Base-by-base conservation (phyloP, 345 rosid species). In the Rubroshorea leprosula region DNA sequence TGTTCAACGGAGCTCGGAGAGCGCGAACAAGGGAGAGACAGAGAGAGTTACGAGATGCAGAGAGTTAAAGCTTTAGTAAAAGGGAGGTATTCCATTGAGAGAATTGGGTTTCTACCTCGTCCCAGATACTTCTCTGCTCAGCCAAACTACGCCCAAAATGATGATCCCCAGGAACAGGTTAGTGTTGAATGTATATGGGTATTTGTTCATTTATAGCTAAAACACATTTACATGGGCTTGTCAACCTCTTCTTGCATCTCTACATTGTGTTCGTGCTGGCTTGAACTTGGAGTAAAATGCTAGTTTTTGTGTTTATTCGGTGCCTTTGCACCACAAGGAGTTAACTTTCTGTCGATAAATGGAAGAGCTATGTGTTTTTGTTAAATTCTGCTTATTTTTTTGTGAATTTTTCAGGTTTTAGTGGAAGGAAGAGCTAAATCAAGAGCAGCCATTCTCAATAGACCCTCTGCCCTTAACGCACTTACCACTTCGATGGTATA, bases 351-450 rank as follows among this genome's bases (percentile, higher is more conserved):
- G 35, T 13, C 12, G 27, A 49, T 22, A 48, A 17, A 15, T 25
- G 43, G 47, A 51, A 52, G 63, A 71, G 24, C 25, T 35, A 38
- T 20, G 16, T 43, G 60, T 41, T 19, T 17, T 57, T 57, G 61
- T 20, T 57, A 16, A 57, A 21, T 19, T 18, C 11, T 54, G 66
- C 64, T 18, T 26, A 23, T 6, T 53, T 18, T 26, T 38, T 6
- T 53, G 23, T n/a, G 43, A 55, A 55, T 49, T 51, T 35, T 64
- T 57, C 69, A 88, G 93, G 97, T 89, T 58, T 61, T 78, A 43
- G 97, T 93, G 62, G 83, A 87, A 78, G 99, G 99, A 54, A 85
- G 87, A 68, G 83, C 96, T 39, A 89, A 83, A 58, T 86, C 94
- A 49, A 86, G 99, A 79, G 83, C 94, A 24, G 89, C 96, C 15